Base-by-base conservation (phyloP, 768 basidiomycete species). In the Dentipellis fragilis region DNA sequence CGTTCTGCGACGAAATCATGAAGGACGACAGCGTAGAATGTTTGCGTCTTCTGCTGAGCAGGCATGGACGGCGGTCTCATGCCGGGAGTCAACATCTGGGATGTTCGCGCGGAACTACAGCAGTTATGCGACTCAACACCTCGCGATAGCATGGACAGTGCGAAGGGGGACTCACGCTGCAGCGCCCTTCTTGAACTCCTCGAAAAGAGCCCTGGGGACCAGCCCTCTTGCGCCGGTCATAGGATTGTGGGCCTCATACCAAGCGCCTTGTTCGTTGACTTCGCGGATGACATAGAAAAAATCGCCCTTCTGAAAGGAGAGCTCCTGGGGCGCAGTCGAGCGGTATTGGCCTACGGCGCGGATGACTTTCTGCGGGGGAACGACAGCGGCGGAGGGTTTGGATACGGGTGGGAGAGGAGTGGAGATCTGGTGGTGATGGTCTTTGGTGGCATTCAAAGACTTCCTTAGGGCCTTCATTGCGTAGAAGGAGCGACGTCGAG, bases 1-100 rank as follows among this genome's bases (percentile, higher is more conserved):
- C 96, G 81, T 69, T 99, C 96, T n/a, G 96, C 94, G 11, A 75
- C 68, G 63, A 99, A 99, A 65, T 98, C 94, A 65, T 97, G 95
- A 58, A 93, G 80, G 23, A 99, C 96, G 62, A 95, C 80, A 21
- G 95, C 96, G 67, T 96, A 99, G 67, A 89, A 89, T 10, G 89
- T 89, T 62, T 81, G 84, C 0, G 77, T 64, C 66, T 72, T 77
- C 29, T 29, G 29, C 38, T 37, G 22, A 54, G 49, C 59, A 0
- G 64, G 67, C 66, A 78, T 53, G 61, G 72, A 59, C 38, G 76
- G 63, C 23, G 65, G 61, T 40, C 59, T 64, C 51, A 59, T 65
- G 57, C 57, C 59, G 49, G 60, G 14, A 42, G 51, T 40, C 35
- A 38, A 22, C 57, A 50, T n/a, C 14, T 54, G 56, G 6, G 61